These are phyloP conservation scores for Salvia splendens DNA, from an alignment of 257 asterid genomes.

Conservation along the genomic window DNA sequence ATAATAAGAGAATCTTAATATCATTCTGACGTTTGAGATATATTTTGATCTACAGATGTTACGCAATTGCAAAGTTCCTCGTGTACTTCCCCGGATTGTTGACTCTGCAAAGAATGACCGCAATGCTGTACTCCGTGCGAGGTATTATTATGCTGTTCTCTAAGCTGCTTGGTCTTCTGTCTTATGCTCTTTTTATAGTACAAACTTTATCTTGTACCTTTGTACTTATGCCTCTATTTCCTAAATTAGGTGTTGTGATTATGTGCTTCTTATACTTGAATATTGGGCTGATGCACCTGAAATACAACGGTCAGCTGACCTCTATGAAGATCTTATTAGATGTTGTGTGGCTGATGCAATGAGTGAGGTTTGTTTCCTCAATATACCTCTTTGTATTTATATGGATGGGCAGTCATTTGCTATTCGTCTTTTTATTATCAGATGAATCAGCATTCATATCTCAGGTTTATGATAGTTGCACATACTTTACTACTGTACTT, in stretches of 20 bases:
- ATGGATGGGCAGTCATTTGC: constrained; percentile 4
- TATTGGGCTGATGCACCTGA: constrained; percentile 99
- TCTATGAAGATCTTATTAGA: constrained; percentile 89
- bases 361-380: constrained; percentile 73
- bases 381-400: constrained; percentile 23
- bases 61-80: constrained; percentile 96
- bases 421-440: constrained; percentile 8
- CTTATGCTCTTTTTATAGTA: constrained; percentile 32
- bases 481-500: constrained; percentile 13
- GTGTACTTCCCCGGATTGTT: constrained; percentile 84
- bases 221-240: constrained; percentile 33
- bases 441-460: constrained; percentile 20
- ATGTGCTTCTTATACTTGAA: constrained; percentile 90
- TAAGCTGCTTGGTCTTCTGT: constrained; percentile 22
- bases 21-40: constrained; percentile 22
- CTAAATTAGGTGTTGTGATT: constrained; percentile 83
- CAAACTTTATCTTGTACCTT: constrained; percentile 18
- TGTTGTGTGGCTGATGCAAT: constrained; percentile 97
- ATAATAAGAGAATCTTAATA: neutral
- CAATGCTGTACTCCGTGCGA: constrained; percentile 91
- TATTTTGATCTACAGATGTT: constrained; percentile 63
- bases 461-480: constrained; percentile 10
- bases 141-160: constrained; percentile 47
- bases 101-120: constrained; percentile 96
- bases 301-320: constrained; percentile 92